Percentiles rank a stretch among this genome's conserved stretches.
Conservation (phyloP, 495 filamentous ascomycete genomes). For the Penicillium coprophilum region DNA sequence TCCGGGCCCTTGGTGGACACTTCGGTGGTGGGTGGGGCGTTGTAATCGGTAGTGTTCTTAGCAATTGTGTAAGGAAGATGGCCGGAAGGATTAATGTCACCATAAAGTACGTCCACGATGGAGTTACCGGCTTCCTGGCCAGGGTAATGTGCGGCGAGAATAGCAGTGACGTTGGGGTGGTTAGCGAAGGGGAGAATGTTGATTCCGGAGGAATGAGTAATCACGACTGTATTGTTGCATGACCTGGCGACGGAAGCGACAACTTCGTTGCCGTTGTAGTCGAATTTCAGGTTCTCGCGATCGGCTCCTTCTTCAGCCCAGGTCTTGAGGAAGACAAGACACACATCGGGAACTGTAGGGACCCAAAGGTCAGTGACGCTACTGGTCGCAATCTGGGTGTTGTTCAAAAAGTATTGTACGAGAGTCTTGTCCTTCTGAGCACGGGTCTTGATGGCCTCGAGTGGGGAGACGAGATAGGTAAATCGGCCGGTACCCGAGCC, state of each 20-base stretch:
- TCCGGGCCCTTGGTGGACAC: constrained; percentile 23
- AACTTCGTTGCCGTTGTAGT: constrained; percentile 53
- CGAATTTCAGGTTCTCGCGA: constrained; percentile 45
- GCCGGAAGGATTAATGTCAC: constrained; percentile 56
- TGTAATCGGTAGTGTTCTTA: constrained; percentile 58
- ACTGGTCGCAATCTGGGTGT: constrained; percentile 34
- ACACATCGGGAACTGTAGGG: constrained; percentile 54
- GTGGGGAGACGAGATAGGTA: constrained; percentile 53
- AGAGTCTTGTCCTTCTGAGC: constrained; percentile 53
- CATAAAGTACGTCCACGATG: constrained; percentile 59
- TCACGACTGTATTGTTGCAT: constrained; percentile 62
- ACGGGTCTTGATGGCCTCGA: constrained; percentile 56
- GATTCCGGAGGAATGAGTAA: constrained; percentile 61
- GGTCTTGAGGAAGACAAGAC: constrained; percentile 59
- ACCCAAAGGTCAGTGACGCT: constrained; percentile 36
- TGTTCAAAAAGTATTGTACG: constrained; percentile 41
- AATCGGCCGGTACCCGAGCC: constrained; percentile 58
- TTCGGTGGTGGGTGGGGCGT: neutral
- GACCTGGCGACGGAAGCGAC: constrained; percentile 54
- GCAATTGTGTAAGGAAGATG: constrained; percentile 72
- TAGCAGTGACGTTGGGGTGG: constrained; percentile 62
- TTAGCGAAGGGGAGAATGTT: constrained; percentile 59
- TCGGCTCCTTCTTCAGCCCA: constrained; percentile 58
- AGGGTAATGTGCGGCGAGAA: constrained; percentile 58
- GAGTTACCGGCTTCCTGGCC: constrained; percentile 60